These are phyloP conservation scores for Hypomyces rosellus DNA, from an alignment of 2,329 filamentous ascomycete genomes.

Conservation along the genomic window DNA sequence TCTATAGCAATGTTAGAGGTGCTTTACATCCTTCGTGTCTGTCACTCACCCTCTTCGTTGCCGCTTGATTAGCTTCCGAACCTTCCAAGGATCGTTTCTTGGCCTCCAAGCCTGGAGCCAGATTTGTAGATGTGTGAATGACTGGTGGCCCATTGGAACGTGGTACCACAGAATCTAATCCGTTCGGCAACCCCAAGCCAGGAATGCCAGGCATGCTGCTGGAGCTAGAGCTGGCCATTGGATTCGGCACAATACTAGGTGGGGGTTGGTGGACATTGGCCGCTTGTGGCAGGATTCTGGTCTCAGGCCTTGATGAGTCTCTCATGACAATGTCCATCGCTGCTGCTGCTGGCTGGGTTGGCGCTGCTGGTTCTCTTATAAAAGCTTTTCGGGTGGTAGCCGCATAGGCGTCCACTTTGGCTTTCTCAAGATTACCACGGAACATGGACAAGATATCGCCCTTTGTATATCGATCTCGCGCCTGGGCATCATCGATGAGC, in stretches of 20 bases:
- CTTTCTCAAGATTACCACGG: slow-evolving; percentile 35
- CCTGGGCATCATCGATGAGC: slow-evolving; percentile 74
- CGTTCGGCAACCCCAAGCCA: not conserved
- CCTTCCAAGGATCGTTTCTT: slow-evolving; percentile 42
- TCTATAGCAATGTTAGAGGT: slow-evolving; percentile 24
- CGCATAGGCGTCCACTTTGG: slow-evolving; percentile 21
- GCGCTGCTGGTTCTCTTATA: not conserved
- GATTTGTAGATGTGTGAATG: slow-evolving; percentile 31
- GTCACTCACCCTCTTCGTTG: slow-evolving; percentile 37
- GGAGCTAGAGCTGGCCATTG: slow-evolving; percentile 7
- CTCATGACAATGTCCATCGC: slow-evolving; percentile 14
- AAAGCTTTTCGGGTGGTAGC: not conserved
- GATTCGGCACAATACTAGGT: not conserved
- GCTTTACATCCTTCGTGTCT: not conserved
- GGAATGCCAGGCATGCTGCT: slow-evolving; percentile 9
- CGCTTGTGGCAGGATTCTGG: not conserved
- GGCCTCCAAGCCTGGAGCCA: slow-evolving; percentile 15
- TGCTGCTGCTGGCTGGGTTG: not conserved
- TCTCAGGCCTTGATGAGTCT: slow-evolving; percentile 1
- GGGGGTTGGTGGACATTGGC: not conserved
- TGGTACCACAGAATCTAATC: slow-evolving; percentile 11
- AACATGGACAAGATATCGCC: slow-evolving; percentile 51
- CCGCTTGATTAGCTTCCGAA: slow-evolving; percentile 24
- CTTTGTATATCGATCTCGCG: slow-evolving; percentile 68
- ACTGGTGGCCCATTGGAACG: slow-evolving; percentile 29